phyloP scores from a whole-genome alignment of 371 early-diverging fungal species.

The Lichtheimia corymbifera region DNA sequence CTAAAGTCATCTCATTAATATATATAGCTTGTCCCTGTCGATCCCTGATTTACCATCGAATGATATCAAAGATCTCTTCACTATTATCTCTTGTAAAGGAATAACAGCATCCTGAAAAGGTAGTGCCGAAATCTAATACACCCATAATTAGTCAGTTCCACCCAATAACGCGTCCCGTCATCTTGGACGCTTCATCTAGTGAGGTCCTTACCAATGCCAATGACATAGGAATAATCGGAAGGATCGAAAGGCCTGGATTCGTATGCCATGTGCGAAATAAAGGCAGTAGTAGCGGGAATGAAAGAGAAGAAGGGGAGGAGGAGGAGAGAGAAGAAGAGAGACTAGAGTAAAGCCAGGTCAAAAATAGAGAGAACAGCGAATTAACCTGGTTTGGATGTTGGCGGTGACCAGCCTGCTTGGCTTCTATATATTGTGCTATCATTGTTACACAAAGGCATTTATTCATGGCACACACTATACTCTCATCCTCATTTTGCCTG shows the following conservation, averaged over 20 bases:
- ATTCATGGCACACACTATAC: too few relatives aligned
- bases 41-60: slow-evolving; percentile 36
- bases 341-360: too few relatives aligned
- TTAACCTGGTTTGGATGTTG: too few relatives aligned
- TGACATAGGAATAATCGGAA: slow-evolving; percentile 48
- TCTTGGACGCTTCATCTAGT: neutral
- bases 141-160: neutral
- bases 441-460: too few relatives aligned
- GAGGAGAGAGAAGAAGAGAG: too few relatives aligned
- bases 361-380: neutral
- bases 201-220: slow-evolving; percentile 41
- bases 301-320: neutral
- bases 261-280: slow-evolving; percentile 15
- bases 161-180: neutral
- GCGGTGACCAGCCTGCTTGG: too few relatives aligned
- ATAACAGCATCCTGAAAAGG: slow-evolving; percentile 54
- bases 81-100: slow-evolving; percentile 47
- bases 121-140: slow-evolving; percentile 55
- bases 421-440: too few relatives aligned
- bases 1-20: slow-evolving; percentile 14
- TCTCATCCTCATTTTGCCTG: too few relatives aligned
- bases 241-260: slow-evolving; percentile 40
- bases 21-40: neutral
- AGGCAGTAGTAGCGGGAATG: neutral
- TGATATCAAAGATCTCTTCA: slow-evolving; percentile 50